Percentiles rank a stretch among this genome's conserved stretches.
Conservation (phyloP, 257 asterid species). For the Nemophila menziesii region DNA sequence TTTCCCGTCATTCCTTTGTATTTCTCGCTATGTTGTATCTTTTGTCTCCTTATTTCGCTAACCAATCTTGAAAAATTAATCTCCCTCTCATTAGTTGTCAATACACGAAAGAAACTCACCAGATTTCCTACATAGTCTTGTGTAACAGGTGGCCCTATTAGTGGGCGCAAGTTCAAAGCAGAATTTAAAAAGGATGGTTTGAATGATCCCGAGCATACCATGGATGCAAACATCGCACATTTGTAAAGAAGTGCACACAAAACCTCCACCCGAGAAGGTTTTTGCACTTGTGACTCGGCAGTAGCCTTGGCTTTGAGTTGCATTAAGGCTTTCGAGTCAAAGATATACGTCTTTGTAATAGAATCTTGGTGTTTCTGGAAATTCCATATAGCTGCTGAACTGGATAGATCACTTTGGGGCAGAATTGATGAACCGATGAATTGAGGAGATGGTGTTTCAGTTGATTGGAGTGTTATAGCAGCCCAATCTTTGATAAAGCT, state of each 20-base stretch:
- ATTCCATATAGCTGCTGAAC: not conserved
- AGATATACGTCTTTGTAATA: not conserved
- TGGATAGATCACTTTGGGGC: not conserved
- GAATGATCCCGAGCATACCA: not conserved
- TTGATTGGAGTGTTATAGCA: not conserved
- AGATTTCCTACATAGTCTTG: not conserved
- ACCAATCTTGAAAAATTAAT: not conserved
- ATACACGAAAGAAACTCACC: not conserved
- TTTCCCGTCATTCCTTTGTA: not conserved
- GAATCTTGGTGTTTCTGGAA: not conserved
- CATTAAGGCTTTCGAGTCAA: not conserved
- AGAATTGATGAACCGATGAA: slow-evolving; percentile 2
- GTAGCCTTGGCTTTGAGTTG: not conserved
- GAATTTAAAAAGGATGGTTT: not conserved
- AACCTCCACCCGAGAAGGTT: slow-evolving; percentile 4
- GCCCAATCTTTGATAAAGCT: slow-evolving; percentile 11
- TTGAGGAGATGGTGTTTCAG: not conserved
- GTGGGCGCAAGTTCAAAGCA: not conserved
- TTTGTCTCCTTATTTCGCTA: slow-evolving; percentile 1
- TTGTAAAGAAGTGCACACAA: slow-evolving; percentile 6
- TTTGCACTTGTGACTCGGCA: not conserved
- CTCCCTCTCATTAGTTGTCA: not conserved
- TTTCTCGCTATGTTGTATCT: not conserved
- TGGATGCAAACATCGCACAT: not conserved
- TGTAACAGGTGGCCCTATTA: not conserved